Conservation (phyloP, 2,329 filamentous ascomycete genomes). For the Colletotrichum gloeosporioides region DNA sequence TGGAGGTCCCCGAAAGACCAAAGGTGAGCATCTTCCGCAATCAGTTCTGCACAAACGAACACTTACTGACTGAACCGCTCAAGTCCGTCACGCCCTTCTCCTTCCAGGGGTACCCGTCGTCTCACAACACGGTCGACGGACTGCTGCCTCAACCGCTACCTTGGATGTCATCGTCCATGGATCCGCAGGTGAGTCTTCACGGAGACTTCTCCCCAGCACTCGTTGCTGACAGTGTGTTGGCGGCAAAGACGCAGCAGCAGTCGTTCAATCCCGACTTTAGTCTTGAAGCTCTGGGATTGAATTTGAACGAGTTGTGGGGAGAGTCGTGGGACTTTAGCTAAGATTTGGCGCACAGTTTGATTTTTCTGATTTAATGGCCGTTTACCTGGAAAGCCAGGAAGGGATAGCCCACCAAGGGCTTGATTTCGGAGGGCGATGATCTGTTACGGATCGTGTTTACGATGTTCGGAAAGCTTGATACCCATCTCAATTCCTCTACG, state of each 20-base stretch:
- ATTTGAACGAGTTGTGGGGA: conserved; percentile 62
- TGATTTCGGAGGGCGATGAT: background rate
- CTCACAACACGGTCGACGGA: conserved; percentile 19
- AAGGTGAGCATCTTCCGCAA: conserved; percentile 37
- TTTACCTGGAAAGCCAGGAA: background rate
- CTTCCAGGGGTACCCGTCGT: conserved; percentile 28
- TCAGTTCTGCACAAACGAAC: background rate
- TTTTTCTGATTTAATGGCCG: background rate
- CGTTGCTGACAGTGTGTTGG: conserved; percentile 21
- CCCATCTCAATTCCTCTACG: conserved; percentile 15
- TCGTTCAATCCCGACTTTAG: conserved; percentile 57
- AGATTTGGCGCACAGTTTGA: background rate
- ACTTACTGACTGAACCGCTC: background rate
- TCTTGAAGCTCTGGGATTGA: conserved; percentile 57
- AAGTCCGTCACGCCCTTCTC: conserved; percentile 49
- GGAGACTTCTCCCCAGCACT: conserved; percentile 19
- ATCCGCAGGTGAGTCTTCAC: conserved; percentile 26
- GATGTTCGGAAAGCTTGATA: conserved; percentile 19
- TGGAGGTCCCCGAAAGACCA: conserved; percentile 40
- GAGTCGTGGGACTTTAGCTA: conserved; percentile 51
- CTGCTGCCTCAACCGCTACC: conserved; percentile 33
- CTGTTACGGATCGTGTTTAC: background rate
- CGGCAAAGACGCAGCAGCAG: conserved; percentile 33
- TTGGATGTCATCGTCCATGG: conserved; percentile 34
- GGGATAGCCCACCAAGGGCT: background rate